phyloP scores from a whole-genome alignment of 306 rosid genomes.

The Spatholobus suberectus region DNA sequence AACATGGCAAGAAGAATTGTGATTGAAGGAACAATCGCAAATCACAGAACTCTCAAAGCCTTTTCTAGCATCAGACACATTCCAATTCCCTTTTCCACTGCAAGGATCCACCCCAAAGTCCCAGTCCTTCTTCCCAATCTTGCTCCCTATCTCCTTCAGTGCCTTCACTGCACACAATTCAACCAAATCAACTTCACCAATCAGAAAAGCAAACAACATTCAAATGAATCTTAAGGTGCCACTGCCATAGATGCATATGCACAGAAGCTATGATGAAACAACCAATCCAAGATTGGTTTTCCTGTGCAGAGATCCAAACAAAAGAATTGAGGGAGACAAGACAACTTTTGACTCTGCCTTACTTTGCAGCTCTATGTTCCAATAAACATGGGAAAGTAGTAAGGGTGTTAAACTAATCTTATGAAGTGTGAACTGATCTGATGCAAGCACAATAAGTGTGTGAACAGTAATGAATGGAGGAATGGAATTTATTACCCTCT shows the following conservation, averaged over 20 bases:
- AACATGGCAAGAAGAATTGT: conserved; percentile 76
- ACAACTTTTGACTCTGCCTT: neutral
- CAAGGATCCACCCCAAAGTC: conserved; percentile 82
- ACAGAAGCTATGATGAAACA: neutral
- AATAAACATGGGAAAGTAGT: neutral
- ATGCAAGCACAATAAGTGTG: neutral
- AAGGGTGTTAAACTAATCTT: conserved; percentile 9
- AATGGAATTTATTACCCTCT: conserved; percentile 58
- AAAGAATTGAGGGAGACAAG: neutral
- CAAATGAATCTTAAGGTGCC: neutral
- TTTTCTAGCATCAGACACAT: conserved; percentile 45
- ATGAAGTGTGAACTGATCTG: conserved; percentile 14
- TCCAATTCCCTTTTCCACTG: conserved; percentile 76
- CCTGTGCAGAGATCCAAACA: neutral
- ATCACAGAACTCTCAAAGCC: conserved; percentile 61
- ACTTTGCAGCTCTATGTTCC: neutral
- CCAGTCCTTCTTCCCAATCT: conserved; percentile 89
- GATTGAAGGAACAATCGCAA: conserved; percentile 74
- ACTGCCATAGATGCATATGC: neutral
- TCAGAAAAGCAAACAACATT: neutral
- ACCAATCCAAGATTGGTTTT: neutral
- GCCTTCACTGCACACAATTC: conserved; percentile 62
- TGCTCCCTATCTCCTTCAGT: conserved; percentile 73
- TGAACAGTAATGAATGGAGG: neutral
- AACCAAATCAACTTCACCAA: conserved; percentile 4